phyloP scores from a whole-genome alignment of 2,329 filamentous ascomycete species.

The Cytospora paraplurivora region DNA sequence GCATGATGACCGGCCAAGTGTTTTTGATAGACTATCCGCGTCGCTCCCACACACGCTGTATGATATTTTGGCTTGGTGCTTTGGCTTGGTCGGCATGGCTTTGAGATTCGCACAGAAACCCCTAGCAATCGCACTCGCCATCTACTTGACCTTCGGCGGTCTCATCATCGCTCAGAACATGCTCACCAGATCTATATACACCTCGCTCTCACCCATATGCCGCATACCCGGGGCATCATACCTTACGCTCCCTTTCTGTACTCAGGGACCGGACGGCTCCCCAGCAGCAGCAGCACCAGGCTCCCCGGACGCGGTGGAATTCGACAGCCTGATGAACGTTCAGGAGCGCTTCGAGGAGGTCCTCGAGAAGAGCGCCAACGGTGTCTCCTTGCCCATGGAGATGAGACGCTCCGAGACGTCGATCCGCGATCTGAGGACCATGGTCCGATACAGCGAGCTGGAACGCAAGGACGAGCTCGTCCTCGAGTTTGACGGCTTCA shows the following conservation, averaged over 20 bases:
- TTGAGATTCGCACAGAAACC: constrained; percentile 66
- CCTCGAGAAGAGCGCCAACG: constrained; percentile 65
- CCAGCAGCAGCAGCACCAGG: constrained; percentile 18
- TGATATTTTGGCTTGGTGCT: constrained; percentile 49
- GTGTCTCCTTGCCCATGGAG: constrained; percentile 69
- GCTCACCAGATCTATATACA: constrained; percentile 60
- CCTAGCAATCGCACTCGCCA: constrained; percentile 61
- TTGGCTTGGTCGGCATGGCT: constrained; percentile 60
- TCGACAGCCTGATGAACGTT: constrained; percentile 72
- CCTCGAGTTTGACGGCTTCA: constrained; percentile 74
- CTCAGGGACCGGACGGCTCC: constrained; percentile 30
- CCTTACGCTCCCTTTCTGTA: constrained; percentile 67
- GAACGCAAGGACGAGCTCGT: constrained; percentile 70
- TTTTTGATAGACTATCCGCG: constrained; percentile 39
- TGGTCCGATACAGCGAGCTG: constrained; percentile 71
- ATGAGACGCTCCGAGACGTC: constrained; percentile 78
- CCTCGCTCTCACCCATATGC: constrained; percentile 69
- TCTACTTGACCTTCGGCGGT: constrained; percentile 62
- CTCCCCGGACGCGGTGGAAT: constrained; percentile 55
- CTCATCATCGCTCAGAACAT: constrained; percentile 63
- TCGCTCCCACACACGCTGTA: constrained; percentile 44
- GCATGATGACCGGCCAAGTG: constrained; percentile 30
- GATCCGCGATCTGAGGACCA: constrained; percentile 71
- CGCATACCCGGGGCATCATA: constrained; percentile 65
- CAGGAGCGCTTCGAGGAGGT: constrained; percentile 79